These are phyloP conservation scores for Bipolaris zeicola DNA, from an alignment of 2,329 filamentous ascomycete genomes.

Conservation along the genomic window DNA sequence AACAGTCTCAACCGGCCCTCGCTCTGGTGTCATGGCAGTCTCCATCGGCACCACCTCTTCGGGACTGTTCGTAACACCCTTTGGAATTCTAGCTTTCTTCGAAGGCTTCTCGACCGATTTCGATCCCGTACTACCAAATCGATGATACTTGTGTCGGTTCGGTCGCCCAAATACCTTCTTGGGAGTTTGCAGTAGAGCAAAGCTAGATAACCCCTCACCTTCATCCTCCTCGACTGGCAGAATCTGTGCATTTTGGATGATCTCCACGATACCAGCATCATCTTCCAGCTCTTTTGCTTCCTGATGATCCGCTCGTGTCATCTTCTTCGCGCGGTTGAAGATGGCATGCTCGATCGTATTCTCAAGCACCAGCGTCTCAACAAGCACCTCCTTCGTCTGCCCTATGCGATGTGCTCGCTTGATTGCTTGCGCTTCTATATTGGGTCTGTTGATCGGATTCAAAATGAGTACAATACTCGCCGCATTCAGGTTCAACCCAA, in stretches of 20 bases:
- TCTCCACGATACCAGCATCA: constrained; percentile 62
- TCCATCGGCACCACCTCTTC: neutral
- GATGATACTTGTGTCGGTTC: constrained; percentile 38
- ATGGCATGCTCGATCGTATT: constrained; percentile 87
- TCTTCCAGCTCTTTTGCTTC: constrained; percentile 64
- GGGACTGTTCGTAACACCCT: neutral
- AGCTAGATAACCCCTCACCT: constrained; percentile 39
- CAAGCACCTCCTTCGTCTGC: constrained; percentile 76
- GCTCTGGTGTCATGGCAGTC: neutral
- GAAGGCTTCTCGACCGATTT: constrained; percentile 21
- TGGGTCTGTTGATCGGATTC: constrained; percentile 82
- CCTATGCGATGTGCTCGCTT: constrained; percentile 89
- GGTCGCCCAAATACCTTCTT: constrained; percentile 55
- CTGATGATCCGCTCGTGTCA: constrained; percentile 67
- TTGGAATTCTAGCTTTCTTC: constrained; percentile 25
- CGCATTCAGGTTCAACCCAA: constrained; percentile 81
- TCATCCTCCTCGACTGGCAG: constrained; percentile 50
- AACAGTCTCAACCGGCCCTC: neutral
- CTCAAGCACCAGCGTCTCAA: constrained; percentile 82
- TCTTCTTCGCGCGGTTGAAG: constrained; percentile 71
- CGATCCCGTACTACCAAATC: constrained; percentile 26
- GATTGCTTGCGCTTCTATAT: constrained; percentile 87
- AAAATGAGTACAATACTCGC: constrained; percentile 89
- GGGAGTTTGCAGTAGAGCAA: constrained; percentile 49
- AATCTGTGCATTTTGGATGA: constrained; percentile 63